A percentile compares a stretch with the other conserved stretches of the same genome.
phyloP scores from a whole-genome alignment of 2,329 filamentous ascomycete genomes.

The Aureobasidium pullulans region DNA sequence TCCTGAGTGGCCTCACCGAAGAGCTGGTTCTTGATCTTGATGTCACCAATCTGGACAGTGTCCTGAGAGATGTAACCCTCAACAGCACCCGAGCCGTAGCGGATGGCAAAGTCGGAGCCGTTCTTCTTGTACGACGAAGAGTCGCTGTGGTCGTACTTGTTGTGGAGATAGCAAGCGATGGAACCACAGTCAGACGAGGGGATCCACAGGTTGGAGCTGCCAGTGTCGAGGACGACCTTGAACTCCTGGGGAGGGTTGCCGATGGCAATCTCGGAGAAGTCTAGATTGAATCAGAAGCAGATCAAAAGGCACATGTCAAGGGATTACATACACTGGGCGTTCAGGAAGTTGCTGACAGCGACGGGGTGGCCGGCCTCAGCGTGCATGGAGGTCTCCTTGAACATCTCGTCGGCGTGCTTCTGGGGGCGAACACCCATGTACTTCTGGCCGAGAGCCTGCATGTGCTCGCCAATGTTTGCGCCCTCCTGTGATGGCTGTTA shows the following conservation, averaged over 20 bases:
- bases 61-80: constrained; percentile 92
- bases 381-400: constrained; percentile 64
- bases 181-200: constrained; percentile 83
- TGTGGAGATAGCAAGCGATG: constrained; percentile 97
- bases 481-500: constrained; percentile 50
- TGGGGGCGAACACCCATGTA: constrained; percentile 79
- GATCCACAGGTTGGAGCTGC: constrained; percentile 98
- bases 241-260: constrained; percentile 89
- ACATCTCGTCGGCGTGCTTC: constrained; percentile 65
- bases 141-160: constrained; percentile 84
- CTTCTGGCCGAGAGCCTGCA: constrained; percentile 83
- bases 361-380: constrained; percentile 66
- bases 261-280: constrained; percentile 94
- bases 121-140: constrained; percentile 94
- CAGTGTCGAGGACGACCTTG: constrained; percentile 98
- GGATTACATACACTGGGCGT: constrained; percentile 78
- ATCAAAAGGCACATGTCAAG: background rate
- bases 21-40: constrained; percentile 80
- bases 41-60: constrained; percentile 75
- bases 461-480: constrained; percentile 72
- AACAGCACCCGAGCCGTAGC: constrained; percentile 89
- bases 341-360: constrained; percentile 94
- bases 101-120: constrained; percentile 84
- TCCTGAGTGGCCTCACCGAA: constrained; percentile 96
- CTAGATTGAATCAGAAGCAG: constrained; percentile 37